Conservation (phyloP, 257 asterid species). For the Forsythia suspensa region DNA sequence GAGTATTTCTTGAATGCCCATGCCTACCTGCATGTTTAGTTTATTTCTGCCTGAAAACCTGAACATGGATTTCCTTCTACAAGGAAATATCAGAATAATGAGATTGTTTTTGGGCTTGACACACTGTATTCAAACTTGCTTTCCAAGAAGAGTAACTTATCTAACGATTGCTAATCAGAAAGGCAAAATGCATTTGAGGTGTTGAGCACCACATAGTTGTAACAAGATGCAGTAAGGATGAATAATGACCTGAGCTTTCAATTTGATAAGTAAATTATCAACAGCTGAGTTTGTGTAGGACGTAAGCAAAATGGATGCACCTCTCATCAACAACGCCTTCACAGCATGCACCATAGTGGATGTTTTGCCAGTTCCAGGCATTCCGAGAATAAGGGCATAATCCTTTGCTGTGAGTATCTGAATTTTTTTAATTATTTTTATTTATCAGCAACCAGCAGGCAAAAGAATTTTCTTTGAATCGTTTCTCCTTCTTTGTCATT, state of each 20-base stretch:
- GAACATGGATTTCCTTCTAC: neutral
- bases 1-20: neutral
- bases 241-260: slow-evolving; percentile 78
- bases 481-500: slow-evolving; percentile 1
- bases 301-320: slow-evolving; percentile 95
- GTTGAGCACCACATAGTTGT: slow-evolving; percentile 14
- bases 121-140: slow-evolving; percentile 4
- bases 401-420: slow-evolving; percentile 95
- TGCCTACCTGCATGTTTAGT: neutral
- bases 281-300: slow-evolving; percentile 97
- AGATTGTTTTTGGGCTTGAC: neutral
- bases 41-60: neutral
- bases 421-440: slow-evolving; percentile 9
- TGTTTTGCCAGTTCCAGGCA: slow-evolving; percentile 99
- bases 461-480: neutral
- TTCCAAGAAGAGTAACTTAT: slow-evolving; percentile 19
- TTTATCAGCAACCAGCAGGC: slow-evolving; percentile 28
- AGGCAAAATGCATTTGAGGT: slow-evolving; percentile 10
- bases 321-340: slow-evolving; percentile 93
- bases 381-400: slow-evolving; percentile 90
- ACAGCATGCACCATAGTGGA: slow-evolving; percentile 98
- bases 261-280: slow-evolving; percentile 84
- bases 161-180: slow-evolving; percentile 14
- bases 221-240: slow-evolving; percentile 21
- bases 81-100: neutral